Evolutionary conservation across 2,329 filamentous ascomycete species (phyloP).

Genomic region (Emmonsiellopsis sp.): DNA sequence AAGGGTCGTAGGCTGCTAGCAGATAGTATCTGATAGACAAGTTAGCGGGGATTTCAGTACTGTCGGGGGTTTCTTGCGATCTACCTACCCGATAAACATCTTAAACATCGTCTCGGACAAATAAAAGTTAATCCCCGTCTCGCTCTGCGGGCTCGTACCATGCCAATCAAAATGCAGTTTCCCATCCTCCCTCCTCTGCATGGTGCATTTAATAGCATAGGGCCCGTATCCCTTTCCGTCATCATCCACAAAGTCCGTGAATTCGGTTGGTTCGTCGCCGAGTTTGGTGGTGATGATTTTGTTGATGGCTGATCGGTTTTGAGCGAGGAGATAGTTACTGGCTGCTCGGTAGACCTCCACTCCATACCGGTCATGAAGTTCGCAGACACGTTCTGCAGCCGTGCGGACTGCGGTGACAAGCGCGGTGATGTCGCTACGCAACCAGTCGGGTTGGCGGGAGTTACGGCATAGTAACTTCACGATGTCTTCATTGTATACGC

Average conservation of each 20-base stretch:
- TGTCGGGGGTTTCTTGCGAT: not conserved
- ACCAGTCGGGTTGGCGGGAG: constrained; percentile 41
- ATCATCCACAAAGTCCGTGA: constrained; percentile 43
- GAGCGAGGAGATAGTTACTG: constrained; percentile 34
- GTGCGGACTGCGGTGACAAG: constrained; percentile 39
- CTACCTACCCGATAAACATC: constrained; percentile 38
- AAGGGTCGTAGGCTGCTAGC: constrained; percentile 40
- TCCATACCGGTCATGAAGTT: constrained; percentile 38
- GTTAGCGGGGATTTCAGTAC: not conserved
- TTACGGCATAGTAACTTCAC: constrained; percentile 40
- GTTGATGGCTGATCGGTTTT: constrained; percentile 36
- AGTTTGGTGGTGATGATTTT: constrained; percentile 40
- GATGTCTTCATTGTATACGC: constrained; percentile 35
- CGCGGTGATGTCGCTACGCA: constrained; percentile 34
- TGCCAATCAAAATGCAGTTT: constrained; percentile 41
- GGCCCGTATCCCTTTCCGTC: constrained; percentile 38
- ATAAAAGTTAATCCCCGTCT: constrained; percentile 40
- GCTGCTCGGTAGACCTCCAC: constrained; percentile 37
- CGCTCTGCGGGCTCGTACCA: constrained; percentile 39
- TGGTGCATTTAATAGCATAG: constrained; percentile 39
- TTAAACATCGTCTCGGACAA: constrained; percentile 42
- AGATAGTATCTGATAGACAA: constrained; percentile 28
- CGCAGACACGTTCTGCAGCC: constrained; percentile 35
- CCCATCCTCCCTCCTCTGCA: constrained; percentile 33
- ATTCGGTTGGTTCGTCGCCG: constrained; percentile 31